Conservation (phyloP, 495 filamentous ascomycete genomes). For the Articulospora tetracladia region DNA sequence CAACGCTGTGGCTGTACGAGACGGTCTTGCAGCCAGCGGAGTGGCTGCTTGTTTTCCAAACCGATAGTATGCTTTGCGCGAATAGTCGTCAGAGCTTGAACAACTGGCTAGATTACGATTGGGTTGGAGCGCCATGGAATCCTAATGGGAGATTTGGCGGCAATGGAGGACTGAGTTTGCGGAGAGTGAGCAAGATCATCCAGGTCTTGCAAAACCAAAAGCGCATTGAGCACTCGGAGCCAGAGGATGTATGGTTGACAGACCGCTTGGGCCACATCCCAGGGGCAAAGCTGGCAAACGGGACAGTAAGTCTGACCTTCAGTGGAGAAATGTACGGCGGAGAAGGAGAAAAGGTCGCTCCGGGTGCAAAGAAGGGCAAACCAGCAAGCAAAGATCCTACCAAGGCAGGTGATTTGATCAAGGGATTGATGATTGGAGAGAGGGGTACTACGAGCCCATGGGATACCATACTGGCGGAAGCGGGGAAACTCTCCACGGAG, state of each 20-base stretch:
- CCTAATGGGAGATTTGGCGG: constrained; percentile 37
- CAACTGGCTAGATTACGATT: constrained; percentile 46
- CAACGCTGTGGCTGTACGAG: constrained; percentile 42
- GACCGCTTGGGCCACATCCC: constrained; percentile 40
- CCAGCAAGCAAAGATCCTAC: constrained; percentile 18
- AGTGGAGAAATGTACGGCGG: constrained; percentile 40
- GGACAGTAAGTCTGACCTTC: constrained; percentile 37
- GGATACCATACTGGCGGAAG: constrained; percentile 48
- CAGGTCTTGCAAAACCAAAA: constrained; percentile 39
- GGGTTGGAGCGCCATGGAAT: constrained; percentile 50
- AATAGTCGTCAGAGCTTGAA: constrained; percentile 41
- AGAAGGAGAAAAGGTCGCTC: constrained; percentile 16
- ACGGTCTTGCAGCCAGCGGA: constrained; percentile 37
- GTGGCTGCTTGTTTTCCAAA: constrained; percentile 45
- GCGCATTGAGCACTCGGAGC: constrained; percentile 31
- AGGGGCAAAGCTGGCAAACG: constrained; percentile 38
- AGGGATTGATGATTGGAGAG: constrained; percentile 39
- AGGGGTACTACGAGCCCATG: constrained; percentile 47
- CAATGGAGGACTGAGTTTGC: constrained; percentile 44
- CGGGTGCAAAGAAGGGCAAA: constrained; percentile 16
- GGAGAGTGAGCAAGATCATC: constrained; percentile 43
- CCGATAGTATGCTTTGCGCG: constrained; percentile 46
- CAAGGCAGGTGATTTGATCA: constrained; percentile 28
- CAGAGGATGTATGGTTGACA: constrained; percentile 48
- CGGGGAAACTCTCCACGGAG: constrained; percentile 31